Evolutionary conservation across 148 eudicot genomes (phyloP).

Genomic region (Rhododendron ferrugineum): DNA sequence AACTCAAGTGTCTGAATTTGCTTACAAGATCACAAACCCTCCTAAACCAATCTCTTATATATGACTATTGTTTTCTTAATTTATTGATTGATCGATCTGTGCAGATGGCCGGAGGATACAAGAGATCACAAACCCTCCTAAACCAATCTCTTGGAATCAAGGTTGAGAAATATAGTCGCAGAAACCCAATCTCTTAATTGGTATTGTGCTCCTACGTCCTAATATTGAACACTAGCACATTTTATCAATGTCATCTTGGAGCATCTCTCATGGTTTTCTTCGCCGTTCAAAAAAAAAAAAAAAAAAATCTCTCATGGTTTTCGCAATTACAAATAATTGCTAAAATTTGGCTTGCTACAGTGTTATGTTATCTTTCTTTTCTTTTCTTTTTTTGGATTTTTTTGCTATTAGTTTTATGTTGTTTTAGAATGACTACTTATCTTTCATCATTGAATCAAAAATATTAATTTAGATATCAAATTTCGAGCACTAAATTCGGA

Average conservation of each 20-base stretch:
- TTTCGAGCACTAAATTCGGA: no score
- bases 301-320: not conserved
- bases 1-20: no score
- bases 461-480: no score
- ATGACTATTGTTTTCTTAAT: not conserved
- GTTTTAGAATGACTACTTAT: not conserved
- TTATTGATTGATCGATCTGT: not conserved
- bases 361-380: not conserved
- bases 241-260: not conserved
- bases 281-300: no score
- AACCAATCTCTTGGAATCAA: not conserved
- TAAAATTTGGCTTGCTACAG: not conserved
- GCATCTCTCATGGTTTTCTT: not conserved
- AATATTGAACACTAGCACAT: not conserved
- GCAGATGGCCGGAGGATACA: not conserved
- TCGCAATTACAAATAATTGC: not conserved
- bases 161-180: not conserved
- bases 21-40: no score
- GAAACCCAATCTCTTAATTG: not conserved
- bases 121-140: not conserved
- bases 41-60: no score
- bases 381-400: no score
- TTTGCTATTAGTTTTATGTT: no score
- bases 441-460: no score
- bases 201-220: not conserved